These are phyloP conservation scores for Aspergillus carlsbadensis DNA, from an alignment of 495 filamentous ascomycete genomes.

Conservation along the genomic window DNA sequence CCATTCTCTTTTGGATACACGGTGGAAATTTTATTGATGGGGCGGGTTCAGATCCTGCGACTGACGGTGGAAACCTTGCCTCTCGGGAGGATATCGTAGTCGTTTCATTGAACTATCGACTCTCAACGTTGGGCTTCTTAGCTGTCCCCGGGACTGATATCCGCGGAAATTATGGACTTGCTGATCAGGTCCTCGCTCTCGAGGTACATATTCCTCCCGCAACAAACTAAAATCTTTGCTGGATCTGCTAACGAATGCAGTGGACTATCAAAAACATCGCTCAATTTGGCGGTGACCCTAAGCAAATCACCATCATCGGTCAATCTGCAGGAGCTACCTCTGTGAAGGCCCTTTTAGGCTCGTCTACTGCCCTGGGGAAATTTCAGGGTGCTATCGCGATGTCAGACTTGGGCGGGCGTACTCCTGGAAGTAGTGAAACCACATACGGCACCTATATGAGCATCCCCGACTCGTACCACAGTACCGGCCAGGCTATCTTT, in stretches of 20 bases:
- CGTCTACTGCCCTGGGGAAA: constrained; percentile 33
- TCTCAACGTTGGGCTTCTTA: constrained; percentile 39
- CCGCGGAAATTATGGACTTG: constrained; percentile 33
- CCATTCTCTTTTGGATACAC: constrained; percentile 45
- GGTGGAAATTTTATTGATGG: constrained; percentile 41
- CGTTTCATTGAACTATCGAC: constrained; percentile 39
- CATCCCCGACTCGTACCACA: constrained; percentile 33
- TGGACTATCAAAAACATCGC: constrained; percentile 36
- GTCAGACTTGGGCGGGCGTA: constrained; percentile 41
- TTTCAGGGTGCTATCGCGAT: constrained; percentile 41
- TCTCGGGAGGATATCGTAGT: constrained; percentile 43
- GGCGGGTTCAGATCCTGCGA: constrained; percentile 28
- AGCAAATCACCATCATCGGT: constrained; percentile 19
- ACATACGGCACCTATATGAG: constrained; percentile 39
- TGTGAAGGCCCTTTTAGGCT: constrained; percentile 17
- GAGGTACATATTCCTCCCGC: constrained; percentile 23
- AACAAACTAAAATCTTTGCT: background rate
- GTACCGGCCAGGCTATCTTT: constrained; percentile 38
- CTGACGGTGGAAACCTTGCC: constrained; percentile 37
- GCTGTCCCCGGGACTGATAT: constrained; percentile 24
- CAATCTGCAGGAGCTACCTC: constrained; percentile 25
- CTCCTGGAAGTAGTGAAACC: constrained; percentile 31
- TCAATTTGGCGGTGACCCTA: constrained; percentile 35
- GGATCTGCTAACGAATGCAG: constrained; percentile 4
- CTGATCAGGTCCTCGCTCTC: constrained; percentile 35